Percentiles rank a stretch among this genome's conserved stretches.
Evolutionary conservation across 306 rosid species (phyloP).

Genomic region (Ochetophila trinervis): DNA sequence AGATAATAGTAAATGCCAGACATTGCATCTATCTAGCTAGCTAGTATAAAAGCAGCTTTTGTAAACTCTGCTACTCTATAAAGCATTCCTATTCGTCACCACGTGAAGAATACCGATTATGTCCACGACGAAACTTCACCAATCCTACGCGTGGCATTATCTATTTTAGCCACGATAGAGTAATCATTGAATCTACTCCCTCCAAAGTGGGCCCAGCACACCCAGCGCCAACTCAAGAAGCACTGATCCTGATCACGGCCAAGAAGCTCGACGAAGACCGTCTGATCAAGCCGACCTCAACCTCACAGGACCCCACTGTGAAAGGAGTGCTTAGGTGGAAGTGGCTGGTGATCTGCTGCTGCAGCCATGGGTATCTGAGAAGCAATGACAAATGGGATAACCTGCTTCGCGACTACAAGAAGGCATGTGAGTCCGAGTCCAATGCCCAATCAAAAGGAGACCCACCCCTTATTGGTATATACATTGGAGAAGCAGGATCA

Average conservation of each 20-base stretch:
- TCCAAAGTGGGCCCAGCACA: conserved; percentile 6
- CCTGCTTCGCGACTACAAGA: conserved; percentile 57
- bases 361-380: conserved; percentile 53
- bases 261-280: conserved; percentile 60
- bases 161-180: too few species aligned
- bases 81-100: too few species aligned
- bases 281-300: conserved; percentile 15
- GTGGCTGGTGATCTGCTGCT: conserved; percentile 71
- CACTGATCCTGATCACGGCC: conserved; percentile 51
- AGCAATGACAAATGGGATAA: conserved; percentile 75
- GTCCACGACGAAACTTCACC: too few species aligned
- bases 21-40: too few species aligned
- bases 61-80: too few species aligned
- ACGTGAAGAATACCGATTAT: too few species aligned
- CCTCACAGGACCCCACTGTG: neutral
- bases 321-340: conserved; percentile 62
- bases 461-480: conserved; percentile 53
- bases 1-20: too few species aligned
- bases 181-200: too few species aligned
- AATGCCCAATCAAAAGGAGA: conserved; percentile 20
- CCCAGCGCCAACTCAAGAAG: conserved; percentile 38
- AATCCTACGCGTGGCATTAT: too few species aligned
- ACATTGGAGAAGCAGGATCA: conserved; percentile 51
- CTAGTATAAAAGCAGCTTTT: too few species aligned
- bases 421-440: conserved; percentile 56